These are phyloP conservation scores for Ambrosiella cleistominuta DNA, from an alignment of 2,329 filamentous ascomycete genomes.

Conservation along the genomic window DNA sequence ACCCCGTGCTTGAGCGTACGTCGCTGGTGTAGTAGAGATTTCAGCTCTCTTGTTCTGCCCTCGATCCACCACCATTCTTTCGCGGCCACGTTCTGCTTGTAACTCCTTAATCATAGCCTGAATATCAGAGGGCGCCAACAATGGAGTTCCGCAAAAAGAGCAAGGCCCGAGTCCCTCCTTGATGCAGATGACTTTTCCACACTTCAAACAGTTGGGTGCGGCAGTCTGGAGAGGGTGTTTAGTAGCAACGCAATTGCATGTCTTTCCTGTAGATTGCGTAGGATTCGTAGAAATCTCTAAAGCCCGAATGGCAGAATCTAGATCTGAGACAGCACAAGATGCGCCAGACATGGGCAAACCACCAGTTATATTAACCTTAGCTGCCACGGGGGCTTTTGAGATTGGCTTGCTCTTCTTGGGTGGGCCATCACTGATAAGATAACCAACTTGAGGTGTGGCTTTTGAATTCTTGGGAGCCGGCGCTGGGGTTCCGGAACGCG, in stretches of 20 bases:
- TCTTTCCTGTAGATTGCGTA: slow-evolving; percentile 41
- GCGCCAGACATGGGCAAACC: slow-evolving; percentile 69
- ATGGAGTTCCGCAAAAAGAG: slow-evolving; percentile 65
- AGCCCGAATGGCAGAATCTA: slow-evolving; percentile 67
- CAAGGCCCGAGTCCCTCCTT: slow-evolving; percentile 89
- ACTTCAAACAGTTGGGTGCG: slow-evolving; percentile 79
- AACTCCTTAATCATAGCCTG: slow-evolving; percentile 74
- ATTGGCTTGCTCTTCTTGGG: slow-evolving; percentile 25
- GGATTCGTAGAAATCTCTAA: slow-evolving; percentile 90
- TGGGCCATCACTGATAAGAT: slow-evolving; percentile 60
- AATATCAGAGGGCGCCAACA: slow-evolving; percentile 57
- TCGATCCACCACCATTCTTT: slow-evolving; percentile 71
- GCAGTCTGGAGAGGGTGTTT: slow-evolving; percentile 78
- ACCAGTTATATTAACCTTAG: slow-evolving; percentile 57
- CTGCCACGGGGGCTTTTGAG: slow-evolving; percentile 19
- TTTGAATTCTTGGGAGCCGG: slow-evolving; percentile 33
- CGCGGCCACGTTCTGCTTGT: slow-evolving; percentile 67
- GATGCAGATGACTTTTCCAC: slow-evolving; percentile 88
- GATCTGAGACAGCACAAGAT: slow-evolving; percentile 52
- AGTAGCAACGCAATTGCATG: slow-evolving; percentile 76
- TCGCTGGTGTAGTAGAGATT: slow-evolving; percentile 39
- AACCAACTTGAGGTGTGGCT: slow-evolving; percentile 54
- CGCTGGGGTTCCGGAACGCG: slow-evolving; percentile 18
- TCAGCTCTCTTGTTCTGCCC: slow-evolving; percentile 49
- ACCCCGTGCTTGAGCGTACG: slow-evolving; percentile 35